A percentile compares a stretch with the other conserved stretches of the same genome.
phyloP scores from a whole-genome alignment of 2,329 filamentous ascomycete species.

The Calonectria henricotiae region DNA sequence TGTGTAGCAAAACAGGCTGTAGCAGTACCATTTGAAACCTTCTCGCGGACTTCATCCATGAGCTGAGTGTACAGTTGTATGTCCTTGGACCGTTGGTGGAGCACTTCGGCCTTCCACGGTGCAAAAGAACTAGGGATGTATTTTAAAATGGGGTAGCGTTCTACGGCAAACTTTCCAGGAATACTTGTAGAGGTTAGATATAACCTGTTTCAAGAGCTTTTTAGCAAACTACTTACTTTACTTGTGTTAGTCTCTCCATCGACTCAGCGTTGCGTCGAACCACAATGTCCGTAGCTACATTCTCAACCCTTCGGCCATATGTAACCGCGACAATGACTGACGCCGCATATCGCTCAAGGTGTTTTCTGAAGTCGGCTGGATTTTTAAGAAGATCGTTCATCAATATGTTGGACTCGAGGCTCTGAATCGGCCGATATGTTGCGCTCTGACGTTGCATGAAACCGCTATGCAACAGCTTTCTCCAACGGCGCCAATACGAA shows the following conservation, averaged over 20 bases:
- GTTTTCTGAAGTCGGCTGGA: conserved; percentile 51
- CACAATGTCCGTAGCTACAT: conserved; percentile 57
- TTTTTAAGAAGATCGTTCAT: conserved; percentile 58
- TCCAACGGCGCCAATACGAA: conserved; percentile 62
- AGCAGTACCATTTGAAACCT: conserved; percentile 53
- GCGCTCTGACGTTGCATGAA: conserved; percentile 64
- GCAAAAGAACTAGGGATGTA: conserved; percentile 59
- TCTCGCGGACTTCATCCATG: conserved; percentile 61
- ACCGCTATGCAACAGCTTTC: conserved; percentile 62
- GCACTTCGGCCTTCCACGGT: conserved; percentile 61
- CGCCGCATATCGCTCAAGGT: conserved; percentile 55
- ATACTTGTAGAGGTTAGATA: conserved; percentile 36
- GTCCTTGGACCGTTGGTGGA: conserved; percentile 59
- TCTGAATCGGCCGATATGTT: conserved; percentile 61
- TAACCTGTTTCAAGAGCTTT: neutral
- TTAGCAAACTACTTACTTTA: conserved; percentile 57
- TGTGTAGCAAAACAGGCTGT: conserved; percentile 63
- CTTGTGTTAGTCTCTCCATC: conserved; percentile 62
- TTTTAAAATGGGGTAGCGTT: conserved; percentile 61
- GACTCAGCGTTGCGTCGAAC: conserved; percentile 60
- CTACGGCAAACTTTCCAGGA: conserved; percentile 57
- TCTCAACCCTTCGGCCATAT: conserved; percentile 57
- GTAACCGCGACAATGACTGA: conserved; percentile 63
- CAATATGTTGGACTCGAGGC: conserved; percentile 61
- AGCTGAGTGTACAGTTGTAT: conserved; percentile 60